Conservation (phyloP, 192 early-diverging fungal genomes). For the Rhizophagus prolifer region DNA sequence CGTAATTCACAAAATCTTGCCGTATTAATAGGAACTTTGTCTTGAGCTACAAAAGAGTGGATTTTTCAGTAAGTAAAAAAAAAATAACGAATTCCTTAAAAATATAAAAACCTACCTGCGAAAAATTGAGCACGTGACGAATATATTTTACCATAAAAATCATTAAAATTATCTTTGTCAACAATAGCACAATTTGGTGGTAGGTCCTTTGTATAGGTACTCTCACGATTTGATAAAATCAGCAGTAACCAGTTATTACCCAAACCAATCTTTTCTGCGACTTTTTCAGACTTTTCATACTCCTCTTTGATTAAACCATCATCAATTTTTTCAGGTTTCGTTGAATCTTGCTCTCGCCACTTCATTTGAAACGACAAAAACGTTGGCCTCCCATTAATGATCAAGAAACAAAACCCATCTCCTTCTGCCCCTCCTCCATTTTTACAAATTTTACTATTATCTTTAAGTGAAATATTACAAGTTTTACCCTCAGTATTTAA, state of each 20-base stretch:
- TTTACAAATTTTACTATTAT: background rate
- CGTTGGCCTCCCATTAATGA: background rate
- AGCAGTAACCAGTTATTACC: background rate
- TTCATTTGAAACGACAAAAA: background rate
- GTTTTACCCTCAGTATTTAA: background rate
- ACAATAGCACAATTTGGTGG: background rate
- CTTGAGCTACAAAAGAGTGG: no score
- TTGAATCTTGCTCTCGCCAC: background rate
- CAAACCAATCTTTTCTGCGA: background rate
- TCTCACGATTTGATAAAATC: background rate
- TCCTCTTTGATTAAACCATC: background rate
- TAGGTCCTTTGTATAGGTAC: background rate
- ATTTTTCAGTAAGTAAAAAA: no score
- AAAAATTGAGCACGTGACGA: slow-evolving; percentile 12
- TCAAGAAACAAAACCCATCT: background rate
- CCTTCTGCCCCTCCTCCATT: background rate
- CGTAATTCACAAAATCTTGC: no score
- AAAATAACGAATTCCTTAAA: background rate
- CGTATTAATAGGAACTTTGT: no score
- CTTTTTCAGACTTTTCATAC: background rate
- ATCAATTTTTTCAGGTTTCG: background rate
- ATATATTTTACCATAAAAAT: slow-evolving; percentile 2
- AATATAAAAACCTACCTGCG: background rate
- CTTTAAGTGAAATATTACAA: background rate
- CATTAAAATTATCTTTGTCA: background rate